phyloP scores from a whole-genome alignment of 73 alveolate genomes.

The Paramecium tetraurelia region DNA sequence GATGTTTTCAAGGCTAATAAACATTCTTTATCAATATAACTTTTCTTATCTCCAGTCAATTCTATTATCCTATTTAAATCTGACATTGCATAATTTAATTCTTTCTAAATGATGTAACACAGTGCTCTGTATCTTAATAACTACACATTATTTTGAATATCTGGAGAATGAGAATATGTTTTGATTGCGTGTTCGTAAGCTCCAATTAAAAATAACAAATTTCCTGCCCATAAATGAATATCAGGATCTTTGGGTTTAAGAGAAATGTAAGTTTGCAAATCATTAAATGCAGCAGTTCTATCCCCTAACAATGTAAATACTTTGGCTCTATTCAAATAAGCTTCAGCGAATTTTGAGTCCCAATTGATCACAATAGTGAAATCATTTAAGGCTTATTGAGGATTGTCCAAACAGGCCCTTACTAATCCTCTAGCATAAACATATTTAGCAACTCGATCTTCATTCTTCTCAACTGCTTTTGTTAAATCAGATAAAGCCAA shows the following conservation, averaged over 20 bases:
- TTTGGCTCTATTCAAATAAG: constrained; percentile 61
- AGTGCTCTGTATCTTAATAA: constrained; percentile 46
- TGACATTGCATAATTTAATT: constrained; percentile 40
- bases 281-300: constrained; percentile 57
- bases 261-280: constrained; percentile 43
- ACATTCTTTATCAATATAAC: constrained; percentile 43
- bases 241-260: constrained; percentile 56
- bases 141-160: constrained; percentile 28
- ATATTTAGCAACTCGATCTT: constrained; percentile 46
- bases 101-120: constrained; percentile 50
- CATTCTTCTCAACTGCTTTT: background rate
- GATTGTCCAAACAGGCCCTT: constrained; percentile 46
- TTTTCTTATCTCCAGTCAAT: constrained; percentile 57
- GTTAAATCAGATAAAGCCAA: constrained; percentile 37
- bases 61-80: constrained; percentile 53
- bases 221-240: constrained; percentile 64
- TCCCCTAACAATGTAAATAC: constrained; percentile 51
- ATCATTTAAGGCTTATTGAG: constrained; percentile 60
- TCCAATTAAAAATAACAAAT: constrained; percentile 51
- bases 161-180: constrained; percentile 59
- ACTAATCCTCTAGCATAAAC: constrained; percentile 62
- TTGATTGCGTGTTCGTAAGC: constrained; percentile 58
- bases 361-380: constrained; percentile 51
- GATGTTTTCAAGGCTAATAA: constrained; percentile 50
- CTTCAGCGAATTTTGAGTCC: constrained; percentile 62